Base-by-base conservation (phyloP, 2,329 filamentous ascomycete species). In the Fusarium devonianum region DNA sequence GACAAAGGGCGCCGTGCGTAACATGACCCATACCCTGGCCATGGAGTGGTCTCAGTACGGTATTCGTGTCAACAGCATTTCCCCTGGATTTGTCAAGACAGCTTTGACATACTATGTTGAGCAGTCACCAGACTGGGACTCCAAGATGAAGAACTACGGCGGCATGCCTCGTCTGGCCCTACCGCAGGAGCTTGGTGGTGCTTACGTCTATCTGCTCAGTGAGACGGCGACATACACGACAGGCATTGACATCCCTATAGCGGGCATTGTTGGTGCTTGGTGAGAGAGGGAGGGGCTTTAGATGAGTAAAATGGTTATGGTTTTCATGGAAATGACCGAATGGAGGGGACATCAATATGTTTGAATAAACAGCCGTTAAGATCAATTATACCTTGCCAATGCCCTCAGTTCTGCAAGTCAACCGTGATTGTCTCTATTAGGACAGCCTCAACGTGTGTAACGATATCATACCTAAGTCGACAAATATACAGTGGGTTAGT, bases 101-200 rank as follows among this genome's bases (percentile, higher is more conserved):
- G 75, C 75, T 4, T 69, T 79, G 69, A 79, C 76, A 6, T 79
- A 78, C 62, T 78, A 76, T 58, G 78, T 83, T 5, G 73, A 76
- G 48, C 73, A 73, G n/a, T 70, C 73, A 12, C 76, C 78, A 0
- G 80, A 83, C 61, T 84, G 79, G 81, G 76, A 79, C 47, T 69
- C 74, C 53, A 78, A 83, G 69, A 75, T 83, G 70, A 77, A 81
- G 66, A 82, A 83, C 61, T 83, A 83, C 58, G 78, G 80, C 3
- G 80, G 80, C 3, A 82, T 84, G 72, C 79, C 79, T 9, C 69
- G 80, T 19, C 57, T 84, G 26, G 81, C 80, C 0, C 73, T 78
- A 36, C 75, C 78, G 0, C 73, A 79, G 54, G 80, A 84, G 65
- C 67, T 84, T 2, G 79, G 79, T 2, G 79, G 80, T 11, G 80